These are phyloP conservation scores for Guyanaporus albipodus DNA, from an alignment of 768 basidiomycete species.

Conservation along the genomic window DNA sequence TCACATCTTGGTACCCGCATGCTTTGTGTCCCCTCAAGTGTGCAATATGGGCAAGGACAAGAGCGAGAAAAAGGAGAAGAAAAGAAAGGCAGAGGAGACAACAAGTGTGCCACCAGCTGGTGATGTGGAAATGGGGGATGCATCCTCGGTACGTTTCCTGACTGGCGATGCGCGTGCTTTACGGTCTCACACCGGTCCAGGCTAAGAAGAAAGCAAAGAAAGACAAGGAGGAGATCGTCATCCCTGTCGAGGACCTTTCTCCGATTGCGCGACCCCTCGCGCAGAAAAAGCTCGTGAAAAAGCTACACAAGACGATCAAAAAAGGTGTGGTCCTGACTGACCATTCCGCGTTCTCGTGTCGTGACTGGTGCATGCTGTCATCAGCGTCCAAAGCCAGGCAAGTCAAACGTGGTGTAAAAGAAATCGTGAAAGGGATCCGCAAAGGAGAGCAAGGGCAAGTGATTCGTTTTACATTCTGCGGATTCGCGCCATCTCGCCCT, in stretches of 20 bases:
- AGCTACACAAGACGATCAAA: constrained; percentile 92
- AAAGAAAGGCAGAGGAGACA: constrained; percentile 45
- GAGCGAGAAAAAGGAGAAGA: constrained; percentile 73
- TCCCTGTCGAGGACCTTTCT: constrained; percentile 78
- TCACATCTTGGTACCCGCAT: constrained; percentile 16
- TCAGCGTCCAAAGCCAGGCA: constrained; percentile 91
- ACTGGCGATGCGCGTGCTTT: constrained; percentile 28
- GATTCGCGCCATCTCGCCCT: constrained; percentile 2
- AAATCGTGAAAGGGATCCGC: constrained; percentile 94
- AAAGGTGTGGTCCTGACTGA: constrained; percentile 50
- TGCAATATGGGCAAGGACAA: constrained; percentile 65
- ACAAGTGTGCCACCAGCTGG: constrained; percentile 23
- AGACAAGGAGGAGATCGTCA: constrained; percentile 55
- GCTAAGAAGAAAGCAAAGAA: constrained; percentile 59
- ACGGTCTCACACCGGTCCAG: constrained; percentile 21
- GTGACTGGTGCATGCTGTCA: background rate
- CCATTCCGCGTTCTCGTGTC: background rate
- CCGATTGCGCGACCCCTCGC: constrained; percentile 95
- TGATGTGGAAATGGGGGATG: constrained; percentile 49
- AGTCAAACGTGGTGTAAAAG: constrained; percentile 97
- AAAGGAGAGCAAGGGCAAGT: constrained; percentile 96
- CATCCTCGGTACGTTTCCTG: constrained; percentile 27
- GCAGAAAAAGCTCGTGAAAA: constrained; percentile 89
- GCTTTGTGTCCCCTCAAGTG: background rate
- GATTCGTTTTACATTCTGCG: background rate